Percentiles rank a stretch among this genome's conserved stretches.
Conservation (phyloP, 257 asterid genomes). For the Buddleja alternifolia region DNA sequence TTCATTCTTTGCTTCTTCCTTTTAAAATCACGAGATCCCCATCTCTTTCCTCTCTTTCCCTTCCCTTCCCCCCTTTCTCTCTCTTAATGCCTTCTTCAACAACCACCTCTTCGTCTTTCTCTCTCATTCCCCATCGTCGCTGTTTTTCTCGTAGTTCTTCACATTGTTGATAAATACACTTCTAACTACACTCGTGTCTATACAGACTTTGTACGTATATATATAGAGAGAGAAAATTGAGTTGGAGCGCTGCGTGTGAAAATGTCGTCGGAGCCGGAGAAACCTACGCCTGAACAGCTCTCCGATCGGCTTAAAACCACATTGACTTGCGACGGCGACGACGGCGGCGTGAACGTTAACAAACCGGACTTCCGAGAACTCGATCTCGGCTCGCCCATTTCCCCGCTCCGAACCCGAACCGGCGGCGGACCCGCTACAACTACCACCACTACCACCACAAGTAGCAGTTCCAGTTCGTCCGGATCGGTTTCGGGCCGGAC, state of each 20-base stretch:
- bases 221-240: constrained; percentile 15
- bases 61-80: neutral
- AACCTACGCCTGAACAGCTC: constrained; percentile 38
- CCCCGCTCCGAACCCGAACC: constrained; percentile 53
- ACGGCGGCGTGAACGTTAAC: constrained; percentile 34
- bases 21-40: constrained; percentile 51
- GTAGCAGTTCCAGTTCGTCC: constrained; percentile 69
- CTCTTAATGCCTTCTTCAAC: constrained; percentile 31
- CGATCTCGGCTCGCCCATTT: constrained; percentile 65
- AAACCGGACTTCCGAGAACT: constrained; percentile 63
- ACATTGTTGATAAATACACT: constrained; percentile 34
- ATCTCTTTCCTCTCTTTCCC: constrained; percentile 25
- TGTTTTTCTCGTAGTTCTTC: constrained; percentile 5
- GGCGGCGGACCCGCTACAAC: constrained; percentile 36
- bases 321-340: constrained; percentile 27
- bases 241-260: constrained; percentile 23
- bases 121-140: constrained; percentile 25
- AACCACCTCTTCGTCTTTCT: constrained; percentile 9
- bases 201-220: neutral
- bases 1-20: constrained; percentile 27
- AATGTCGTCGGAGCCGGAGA: constrained; percentile 53
- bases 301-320: constrained; percentile 53
- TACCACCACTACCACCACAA: constrained; percentile 44
- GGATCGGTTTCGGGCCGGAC: constrained; percentile 66
- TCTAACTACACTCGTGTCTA: neutral